Percentiles rank a stretch among this genome's conserved stretches.
Conservation (phyloP, 805 yeast genomes). For the Yarrowia divulgata region DNA sequence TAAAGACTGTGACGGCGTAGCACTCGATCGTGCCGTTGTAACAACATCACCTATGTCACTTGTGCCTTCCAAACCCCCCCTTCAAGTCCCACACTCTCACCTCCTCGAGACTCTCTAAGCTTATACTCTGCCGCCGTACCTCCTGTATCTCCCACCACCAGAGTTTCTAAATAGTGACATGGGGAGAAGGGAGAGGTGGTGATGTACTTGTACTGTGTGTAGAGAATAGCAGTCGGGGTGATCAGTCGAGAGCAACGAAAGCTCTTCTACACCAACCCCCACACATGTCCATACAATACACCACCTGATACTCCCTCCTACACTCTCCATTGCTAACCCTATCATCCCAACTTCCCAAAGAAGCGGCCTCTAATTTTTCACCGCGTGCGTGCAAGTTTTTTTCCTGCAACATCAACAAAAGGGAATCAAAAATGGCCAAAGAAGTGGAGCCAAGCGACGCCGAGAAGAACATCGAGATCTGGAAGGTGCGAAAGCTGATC, state of each 20-base stretch:
- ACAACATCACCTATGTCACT: too few relatives aligned
- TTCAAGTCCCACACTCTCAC: not conserved
- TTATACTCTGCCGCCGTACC: constrained; percentile 18
- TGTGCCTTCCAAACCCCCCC: too few relatives aligned
- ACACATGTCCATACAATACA: not conserved
- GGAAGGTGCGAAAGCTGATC: constrained; percentile 97
- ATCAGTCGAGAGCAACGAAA: too few relatives aligned
- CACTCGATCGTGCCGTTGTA: too few relatives aligned
- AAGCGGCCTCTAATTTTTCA: constrained; percentile 26
- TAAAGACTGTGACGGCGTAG: too few relatives aligned
- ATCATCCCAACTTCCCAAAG: constrained; percentile 38
- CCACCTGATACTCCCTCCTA: not conserved
- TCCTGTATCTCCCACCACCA: constrained; percentile 35
- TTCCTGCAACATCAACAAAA: constrained; percentile 25
- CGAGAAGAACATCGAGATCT: constrained; percentile 96
- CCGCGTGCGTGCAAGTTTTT: constrained; percentile 38
- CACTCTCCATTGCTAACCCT: constrained; percentile 23
- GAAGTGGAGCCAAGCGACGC: constrained; percentile 59
- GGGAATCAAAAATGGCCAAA: constrained; percentile 37
- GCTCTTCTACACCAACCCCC: not conserved
- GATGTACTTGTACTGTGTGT: too few relatives aligned
- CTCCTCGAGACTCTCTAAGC: constrained; percentile 4
- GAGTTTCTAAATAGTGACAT: constrained; percentile 13
- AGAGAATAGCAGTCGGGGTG: too few relatives aligned
- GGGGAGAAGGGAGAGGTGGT: not conserved